phyloP scores from a whole-genome alignment of 441 rosid genomes.

The Bruguiera hainesii region DNA sequence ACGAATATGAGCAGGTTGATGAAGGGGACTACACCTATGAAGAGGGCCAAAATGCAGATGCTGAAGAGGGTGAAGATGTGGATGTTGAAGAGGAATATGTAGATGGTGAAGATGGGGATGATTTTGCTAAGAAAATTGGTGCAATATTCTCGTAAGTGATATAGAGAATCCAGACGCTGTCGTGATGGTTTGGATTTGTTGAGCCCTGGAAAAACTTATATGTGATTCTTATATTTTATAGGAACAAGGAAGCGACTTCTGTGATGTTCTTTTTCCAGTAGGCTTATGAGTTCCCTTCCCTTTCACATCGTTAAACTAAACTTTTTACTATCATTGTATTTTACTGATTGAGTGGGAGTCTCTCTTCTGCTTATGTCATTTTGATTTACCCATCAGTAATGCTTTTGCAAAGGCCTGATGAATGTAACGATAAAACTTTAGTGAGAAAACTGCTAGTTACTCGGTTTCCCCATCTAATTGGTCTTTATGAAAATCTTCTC shows the following conservation, averaged over 20 bases:
- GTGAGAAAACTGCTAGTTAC: too few relatives aligned
- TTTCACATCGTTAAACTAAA: too few relatives aligned
- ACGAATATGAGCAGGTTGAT: slow-evolving; percentile 55
- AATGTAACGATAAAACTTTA: too few relatives aligned
- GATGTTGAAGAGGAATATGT: slow-evolving; percentile 27
- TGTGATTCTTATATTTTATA: too few relatives aligned
- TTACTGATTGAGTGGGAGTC: slow-evolving; percentile 10
- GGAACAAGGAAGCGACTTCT: too few relatives aligned
- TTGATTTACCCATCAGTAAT: slow-evolving; percentile 11
- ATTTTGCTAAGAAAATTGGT: slow-evolving; percentile 49
- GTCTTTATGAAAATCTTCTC: too few relatives aligned
- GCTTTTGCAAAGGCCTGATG: too few relatives aligned
- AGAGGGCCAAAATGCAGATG: slow-evolving; percentile 31
- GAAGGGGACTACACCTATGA: slow-evolving; percentile 71
- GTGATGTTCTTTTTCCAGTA: too few relatives aligned
- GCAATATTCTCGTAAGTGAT: slow-evolving; percentile 40
- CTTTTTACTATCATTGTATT: too few relatives aligned
- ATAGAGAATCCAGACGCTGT: neutral
- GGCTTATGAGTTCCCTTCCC: too few relatives aligned
- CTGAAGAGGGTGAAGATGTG: slow-evolving; percentile 34
- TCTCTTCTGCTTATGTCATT: slow-evolving; percentile 28
- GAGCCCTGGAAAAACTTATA: too few relatives aligned
- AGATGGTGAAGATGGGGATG: slow-evolving; percentile 54
- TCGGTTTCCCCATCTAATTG: too few relatives aligned
- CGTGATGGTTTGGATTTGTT: slow-evolving; percentile 3